These are phyloP conservation scores for Arbutus unedo DNA, from an alignment of 148 eudicot species.

Conservation along the genomic window DNA sequence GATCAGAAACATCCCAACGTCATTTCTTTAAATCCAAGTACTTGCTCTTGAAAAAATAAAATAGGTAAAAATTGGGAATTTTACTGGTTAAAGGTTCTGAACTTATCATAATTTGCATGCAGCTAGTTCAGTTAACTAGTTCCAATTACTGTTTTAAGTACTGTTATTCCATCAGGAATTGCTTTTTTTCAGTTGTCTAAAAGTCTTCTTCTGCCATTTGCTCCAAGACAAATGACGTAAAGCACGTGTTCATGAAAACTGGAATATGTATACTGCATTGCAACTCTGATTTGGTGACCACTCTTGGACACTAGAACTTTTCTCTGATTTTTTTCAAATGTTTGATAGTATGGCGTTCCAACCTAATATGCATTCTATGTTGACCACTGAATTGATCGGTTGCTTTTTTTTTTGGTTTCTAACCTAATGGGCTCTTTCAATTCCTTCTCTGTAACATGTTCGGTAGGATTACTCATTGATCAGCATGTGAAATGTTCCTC, in stretches of 20 bases:
- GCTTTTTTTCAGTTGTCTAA: background rate
- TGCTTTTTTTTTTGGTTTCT: background rate
- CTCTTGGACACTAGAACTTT: background rate
- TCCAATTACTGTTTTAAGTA: too few relatives aligned
- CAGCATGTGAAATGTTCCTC: background rate
- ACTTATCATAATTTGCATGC: background rate
- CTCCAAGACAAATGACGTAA: background rate
- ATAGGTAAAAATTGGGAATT: background rate
- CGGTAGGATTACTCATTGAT: background rate
- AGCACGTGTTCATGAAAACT: background rate
- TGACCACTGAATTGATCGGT: background rate
- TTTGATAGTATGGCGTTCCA: background rate
- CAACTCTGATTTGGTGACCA: background rate
- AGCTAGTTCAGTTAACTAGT: too few relatives aligned
- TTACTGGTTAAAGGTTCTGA: background rate
- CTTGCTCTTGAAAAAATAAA: background rate
- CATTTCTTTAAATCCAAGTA: background rate
- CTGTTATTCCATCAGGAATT: background rate
- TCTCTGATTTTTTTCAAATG: background rate
- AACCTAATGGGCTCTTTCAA: background rate
- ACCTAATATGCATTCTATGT: background rate
- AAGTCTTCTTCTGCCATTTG: too few relatives aligned
- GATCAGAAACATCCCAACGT: background rate
- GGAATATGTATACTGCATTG: background rate
- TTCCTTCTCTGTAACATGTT: background rate